Evolutionary conservation across 441 rosid species (phyloP), one percentile per base, ranked within the genome.

Genomic region (Syzygium syzygioides): DNA sequence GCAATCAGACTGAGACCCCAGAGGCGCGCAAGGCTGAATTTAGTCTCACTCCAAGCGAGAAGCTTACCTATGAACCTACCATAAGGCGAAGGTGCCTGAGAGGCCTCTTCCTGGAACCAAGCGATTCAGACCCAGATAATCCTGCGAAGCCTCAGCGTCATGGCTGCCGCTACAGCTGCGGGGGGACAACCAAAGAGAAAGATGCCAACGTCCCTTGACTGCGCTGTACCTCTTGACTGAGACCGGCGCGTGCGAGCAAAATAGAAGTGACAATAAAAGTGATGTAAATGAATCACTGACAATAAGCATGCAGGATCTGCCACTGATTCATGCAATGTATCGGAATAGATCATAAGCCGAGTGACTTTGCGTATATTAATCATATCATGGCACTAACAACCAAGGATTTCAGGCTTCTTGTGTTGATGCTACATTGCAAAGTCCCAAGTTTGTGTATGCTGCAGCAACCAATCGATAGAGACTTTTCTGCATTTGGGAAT

Each of bases 81-180:
- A 88, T 97, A 79, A 93, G 95, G 92, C 91, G 98, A 88, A 89
- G 97, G 88, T 94, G 98, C 94, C 94, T 97, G 37, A 91, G 98
- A 93, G 99, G 98, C 86, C 94, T 96, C 87, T 91, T 96, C 84
- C 86, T 95, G 86, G 99, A 96, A 93, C 86, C 98, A 52, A 95
- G 98, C 71, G 96, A 96, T 86, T 93, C 97, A 0, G 99, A 94
- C 48, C 91, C 92, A 13, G 96, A 93, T 79, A 93, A 95, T 92
- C 96, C 98, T 17, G 91, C 91, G 86, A 95, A 95, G 90, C 96
- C 98, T 60, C 92, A 93, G 86, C 94, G 93, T 80, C 98, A 98
- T 88, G 99, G 98, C 48, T 95, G 98, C 89, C 93, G 94, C 68
- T 95, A 93, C 84, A 56, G 55, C 30, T 92, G 96, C 87, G 94